A percentile compares a stretch with the other conserved stretches of the same genome.
These are phyloP conservation scores for Boletus rubroflammeus DNA, from an alignment of 768 basidiomycete genomes.

Conservation along the genomic window DNA sequence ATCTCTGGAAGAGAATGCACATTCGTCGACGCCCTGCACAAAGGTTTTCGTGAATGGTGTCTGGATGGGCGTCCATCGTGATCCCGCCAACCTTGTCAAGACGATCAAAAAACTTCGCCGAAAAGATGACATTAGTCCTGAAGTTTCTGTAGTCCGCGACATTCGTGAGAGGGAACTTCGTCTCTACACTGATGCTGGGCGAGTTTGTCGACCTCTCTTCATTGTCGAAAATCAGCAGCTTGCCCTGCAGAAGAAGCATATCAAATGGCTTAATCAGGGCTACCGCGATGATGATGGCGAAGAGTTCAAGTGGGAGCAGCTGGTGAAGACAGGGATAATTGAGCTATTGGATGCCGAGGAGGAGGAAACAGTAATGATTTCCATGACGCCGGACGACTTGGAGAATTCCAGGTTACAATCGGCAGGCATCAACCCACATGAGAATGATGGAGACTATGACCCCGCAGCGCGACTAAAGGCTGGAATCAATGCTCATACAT, in stretches of 20 bases:
- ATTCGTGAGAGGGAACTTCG: constrained; percentile 94
- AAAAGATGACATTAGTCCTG: constrained; percentile 92
- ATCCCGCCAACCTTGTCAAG: constrained; percentile 87
- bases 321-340: constrained; percentile 84
- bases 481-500: constrained; percentile 80
- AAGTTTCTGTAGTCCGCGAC: constrained; percentile 96
- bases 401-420: constrained; percentile 75
- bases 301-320: constrained; percentile 77
- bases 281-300: constrained; percentile 53
- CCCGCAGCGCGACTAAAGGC: constrained; percentile 87
- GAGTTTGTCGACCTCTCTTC: constrained; percentile 95
- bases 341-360: constrained; percentile 97
- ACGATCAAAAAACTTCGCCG: constrained; percentile 90
- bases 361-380: constrained; percentile 99
- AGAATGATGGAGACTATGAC: constrained; percentile 73
- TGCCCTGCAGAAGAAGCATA: constrained; percentile 77
- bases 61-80: constrained; percentile 98
- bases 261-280: constrained; percentile 64
- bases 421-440: constrained; percentile 52
- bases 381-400: constrained; percentile 96
- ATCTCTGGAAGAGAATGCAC: constrained; percentile 89
- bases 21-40: constrained; percentile 77
- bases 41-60: constrained; percentile 99
- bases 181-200: constrained; percentile 93
- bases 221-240: constrained; percentile 93